These are phyloP conservation scores for Monilinia fructicola DNA, from an alignment of 2,329 filamentous ascomycete species.

Conservation along the genomic window DNA sequence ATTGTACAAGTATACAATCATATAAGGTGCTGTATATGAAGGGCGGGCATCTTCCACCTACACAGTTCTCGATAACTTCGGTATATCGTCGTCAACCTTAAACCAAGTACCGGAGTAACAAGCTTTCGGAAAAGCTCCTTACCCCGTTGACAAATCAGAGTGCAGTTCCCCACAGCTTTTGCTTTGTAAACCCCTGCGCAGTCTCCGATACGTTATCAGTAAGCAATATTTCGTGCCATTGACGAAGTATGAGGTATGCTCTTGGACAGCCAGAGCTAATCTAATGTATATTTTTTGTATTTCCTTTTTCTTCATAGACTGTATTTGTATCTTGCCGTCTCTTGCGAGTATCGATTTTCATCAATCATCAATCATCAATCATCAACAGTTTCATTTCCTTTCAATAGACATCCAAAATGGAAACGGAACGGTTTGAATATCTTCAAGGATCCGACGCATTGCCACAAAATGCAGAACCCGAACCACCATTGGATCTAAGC, in stretches of 20 bases:
- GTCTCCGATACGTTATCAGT: constrained; percentile 17
- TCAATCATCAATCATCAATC: neutral
- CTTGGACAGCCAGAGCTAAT: neutral
- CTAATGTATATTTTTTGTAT: neutral
- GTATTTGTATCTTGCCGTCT: neutral
- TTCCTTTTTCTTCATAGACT: constrained; percentile 9
- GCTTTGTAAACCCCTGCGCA: neutral
- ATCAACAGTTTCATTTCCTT: neutral
- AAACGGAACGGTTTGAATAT: neutral
- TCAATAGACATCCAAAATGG: constrained; percentile 1
- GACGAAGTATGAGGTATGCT: neutral
- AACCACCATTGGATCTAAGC: constrained; percentile 67
- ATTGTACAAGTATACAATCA: neutral
- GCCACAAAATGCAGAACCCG: constrained; percentile 24
- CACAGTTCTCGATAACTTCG: no score
- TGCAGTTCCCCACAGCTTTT: neutral
- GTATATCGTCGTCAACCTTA: no score
- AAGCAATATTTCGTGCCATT: constrained; percentile 7
- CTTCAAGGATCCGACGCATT: constrained; percentile 20
- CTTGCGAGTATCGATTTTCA: neutral
- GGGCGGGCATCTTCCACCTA: no score
- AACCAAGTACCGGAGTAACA: neutral
- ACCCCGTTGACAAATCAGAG: neutral
- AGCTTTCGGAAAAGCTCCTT: constrained; percentile 5
- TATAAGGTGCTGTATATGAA: neutral